Conservation (phyloP, 345 rosid genomes). For the Pistacia integerrima region DNA sequence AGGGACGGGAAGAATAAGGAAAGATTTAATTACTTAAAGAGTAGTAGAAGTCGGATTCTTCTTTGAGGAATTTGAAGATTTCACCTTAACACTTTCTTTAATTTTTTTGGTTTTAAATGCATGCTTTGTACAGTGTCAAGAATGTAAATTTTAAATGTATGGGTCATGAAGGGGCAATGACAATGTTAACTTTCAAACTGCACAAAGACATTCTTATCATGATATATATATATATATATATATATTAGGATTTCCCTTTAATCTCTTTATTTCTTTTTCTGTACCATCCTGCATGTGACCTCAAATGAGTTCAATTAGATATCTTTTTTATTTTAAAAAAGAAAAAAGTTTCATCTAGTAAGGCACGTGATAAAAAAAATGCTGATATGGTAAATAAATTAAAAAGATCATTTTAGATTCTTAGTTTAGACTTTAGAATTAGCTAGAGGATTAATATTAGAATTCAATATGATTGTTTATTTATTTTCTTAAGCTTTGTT, state of each 20-base stretch:
- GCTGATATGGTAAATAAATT: too few species aligned
- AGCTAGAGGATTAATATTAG: too few species aligned
- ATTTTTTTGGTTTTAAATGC: background rate
- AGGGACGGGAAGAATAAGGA: constrained; percentile 22
- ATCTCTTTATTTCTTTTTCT: background rate
- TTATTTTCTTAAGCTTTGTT: too few species aligned
- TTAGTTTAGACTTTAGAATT: too few species aligned
- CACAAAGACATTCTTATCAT: constrained; percentile 24
- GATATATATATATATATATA: too few species aligned
- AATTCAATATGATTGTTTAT: too few species aligned
- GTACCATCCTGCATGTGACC: background rate
- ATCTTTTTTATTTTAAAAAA: too few species aligned
- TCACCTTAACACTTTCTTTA: background rate
- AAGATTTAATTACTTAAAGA: constrained; percentile 1
- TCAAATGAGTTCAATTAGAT: too few species aligned
- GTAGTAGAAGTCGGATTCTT: constrained; percentile 15
- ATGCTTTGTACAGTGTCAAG: constrained; percentile 26
- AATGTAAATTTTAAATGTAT: constrained; percentile 21
- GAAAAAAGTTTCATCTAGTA: too few species aligned
- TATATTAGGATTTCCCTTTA: background rate
- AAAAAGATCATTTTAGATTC: too few species aligned
- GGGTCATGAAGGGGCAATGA: background rate
- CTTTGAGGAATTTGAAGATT: constrained; percentile 8
- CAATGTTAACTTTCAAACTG: constrained; percentile 33
- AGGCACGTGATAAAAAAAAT: too few species aligned